A percentile compares a stretch with the other conserved stretches of the same genome.
Conservation (phyloP, 1,139 yeast species). For the Protomyces inundatus region DNA sequence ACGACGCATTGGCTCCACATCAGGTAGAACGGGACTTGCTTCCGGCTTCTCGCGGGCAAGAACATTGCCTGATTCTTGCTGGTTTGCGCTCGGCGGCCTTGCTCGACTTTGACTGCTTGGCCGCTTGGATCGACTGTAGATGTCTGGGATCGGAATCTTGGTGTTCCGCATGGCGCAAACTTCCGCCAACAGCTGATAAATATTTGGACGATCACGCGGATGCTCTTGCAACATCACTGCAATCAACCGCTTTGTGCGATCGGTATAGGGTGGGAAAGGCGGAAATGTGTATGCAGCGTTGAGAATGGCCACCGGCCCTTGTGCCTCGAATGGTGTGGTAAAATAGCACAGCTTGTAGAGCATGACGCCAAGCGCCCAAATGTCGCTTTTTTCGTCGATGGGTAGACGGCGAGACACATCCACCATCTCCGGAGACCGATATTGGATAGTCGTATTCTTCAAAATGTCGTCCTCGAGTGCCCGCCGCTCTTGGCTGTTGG, state of each 20-base stretch:
- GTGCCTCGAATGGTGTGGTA: slow-evolving; percentile 88
- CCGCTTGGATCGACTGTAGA: slow-evolving; percentile 29
- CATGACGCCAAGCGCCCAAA: slow-evolving; percentile 94
- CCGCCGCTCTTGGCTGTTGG: slow-evolving; percentile 59
- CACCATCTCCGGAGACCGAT: slow-evolving; percentile 93
- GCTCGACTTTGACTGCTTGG: slow-evolving; percentile 28
- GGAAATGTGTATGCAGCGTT: slow-evolving; percentile 61
- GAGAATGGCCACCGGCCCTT: slow-evolving; percentile 62
- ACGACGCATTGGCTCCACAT: slow-evolving; percentile 27
- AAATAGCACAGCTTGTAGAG: slow-evolving; percentile 86
- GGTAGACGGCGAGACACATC: slow-evolving; percentile 80
- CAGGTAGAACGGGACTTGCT: slow-evolving; percentile 12
- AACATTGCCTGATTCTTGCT: slow-evolving; percentile 29
- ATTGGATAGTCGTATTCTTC: slow-evolving; percentile 95
- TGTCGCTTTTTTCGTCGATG: slow-evolving; percentile 88
- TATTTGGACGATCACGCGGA: slow-evolving; percentile 78
- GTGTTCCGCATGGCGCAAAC: slow-evolving; percentile 53
- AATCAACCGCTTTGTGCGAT: slow-evolving; percentile 45
- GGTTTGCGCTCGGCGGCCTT: slow-evolving; percentile 28
- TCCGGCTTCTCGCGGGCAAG: slow-evolving; percentile 18
- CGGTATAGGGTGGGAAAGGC: slow-evolving; percentile 40
- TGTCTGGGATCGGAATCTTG: slow-evolving; percentile 48
- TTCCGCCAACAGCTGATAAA: slow-evolving; percentile 72
- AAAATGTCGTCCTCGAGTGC: slow-evolving; percentile 73
- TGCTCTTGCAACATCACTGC: slow-evolving; percentile 74